phyloP scores from a whole-genome alignment of 1,284 basidiomycete genomes.

The Trichosporon asahii region DNA sequence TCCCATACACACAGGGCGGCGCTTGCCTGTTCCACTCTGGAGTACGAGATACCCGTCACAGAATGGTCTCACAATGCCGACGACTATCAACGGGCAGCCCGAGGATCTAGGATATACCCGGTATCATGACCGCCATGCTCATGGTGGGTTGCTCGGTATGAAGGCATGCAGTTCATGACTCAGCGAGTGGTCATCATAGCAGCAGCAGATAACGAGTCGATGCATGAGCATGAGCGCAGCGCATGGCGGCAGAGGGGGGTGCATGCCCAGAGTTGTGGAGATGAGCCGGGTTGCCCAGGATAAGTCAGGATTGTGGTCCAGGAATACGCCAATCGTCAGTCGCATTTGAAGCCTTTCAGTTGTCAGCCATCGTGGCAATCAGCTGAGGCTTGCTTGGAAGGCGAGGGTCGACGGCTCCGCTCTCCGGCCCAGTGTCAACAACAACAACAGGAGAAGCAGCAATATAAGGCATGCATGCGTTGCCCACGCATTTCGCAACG shows the following conservation, averaged over 20 bases:
- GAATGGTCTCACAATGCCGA: too few relatives aligned
- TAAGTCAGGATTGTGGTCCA: not conserved
- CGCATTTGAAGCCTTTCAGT: not conserved
- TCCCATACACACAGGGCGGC: not conserved
- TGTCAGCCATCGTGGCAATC: conserved; percentile 1
- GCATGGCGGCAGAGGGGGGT: too few relatives aligned
- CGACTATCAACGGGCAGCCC: not conserved
- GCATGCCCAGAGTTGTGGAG: not conserved
- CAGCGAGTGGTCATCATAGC: too few relatives aligned
- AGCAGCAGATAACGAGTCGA: too few relatives aligned
- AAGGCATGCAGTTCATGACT: too few relatives aligned
- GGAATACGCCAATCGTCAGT: conserved; percentile 7
- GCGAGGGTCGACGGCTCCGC: too few relatives aligned
- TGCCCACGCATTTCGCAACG: not conserved
- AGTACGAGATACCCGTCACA: not conserved
- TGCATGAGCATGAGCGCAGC: too few relatives aligned
- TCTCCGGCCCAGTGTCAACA: not conserved
- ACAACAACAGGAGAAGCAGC: not conserved
- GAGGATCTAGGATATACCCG: not conserved
- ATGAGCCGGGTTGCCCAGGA: not conserved
- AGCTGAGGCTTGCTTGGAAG: not conserved
- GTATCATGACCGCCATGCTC: not conserved
- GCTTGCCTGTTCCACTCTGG: not conserved
- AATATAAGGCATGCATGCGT: not conserved
- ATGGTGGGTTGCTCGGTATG: not conserved